Evolutionary conservation across 163 green algal genomes (phyloP).

Genomic region (Chlamydomonas reinhardtii): DNA sequence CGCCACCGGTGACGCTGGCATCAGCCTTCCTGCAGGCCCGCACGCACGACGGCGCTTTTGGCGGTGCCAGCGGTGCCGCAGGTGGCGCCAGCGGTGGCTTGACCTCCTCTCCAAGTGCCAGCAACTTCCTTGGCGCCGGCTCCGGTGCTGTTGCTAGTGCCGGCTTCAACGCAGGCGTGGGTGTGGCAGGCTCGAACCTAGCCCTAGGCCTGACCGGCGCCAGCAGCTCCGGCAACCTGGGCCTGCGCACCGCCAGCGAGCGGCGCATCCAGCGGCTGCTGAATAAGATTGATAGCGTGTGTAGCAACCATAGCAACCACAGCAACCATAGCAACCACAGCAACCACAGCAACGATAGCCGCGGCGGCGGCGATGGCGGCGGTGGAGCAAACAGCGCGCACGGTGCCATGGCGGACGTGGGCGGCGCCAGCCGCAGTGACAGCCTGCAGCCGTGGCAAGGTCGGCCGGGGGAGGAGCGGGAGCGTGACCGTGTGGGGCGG

Average conservation of each 20-base stretch:
- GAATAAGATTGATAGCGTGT: constrained; percentile 36
- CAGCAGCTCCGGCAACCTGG: too few species aligned
- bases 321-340: neutral
- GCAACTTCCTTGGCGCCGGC: neutral
- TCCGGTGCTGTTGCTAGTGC: neutral
- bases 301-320: neutral
- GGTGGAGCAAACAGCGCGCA: neutral
- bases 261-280: constrained; percentile 40
- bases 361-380: neutral
- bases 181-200: too few species aligned
- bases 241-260: constrained; percentile 6
- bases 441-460: neutral
- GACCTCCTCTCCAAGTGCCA: neutral
- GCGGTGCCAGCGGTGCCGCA: too few species aligned
- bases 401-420: too few species aligned
- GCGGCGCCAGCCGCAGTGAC: neutral
- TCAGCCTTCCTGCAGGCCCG: too few species aligned
- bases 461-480: too few species aligned
- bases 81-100: too few species aligned
- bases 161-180: too few species aligned
- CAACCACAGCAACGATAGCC: neutral
- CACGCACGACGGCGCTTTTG: neutral
- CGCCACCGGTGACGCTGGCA: too few species aligned
- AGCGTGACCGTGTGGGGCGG: neutral
- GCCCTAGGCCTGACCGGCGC: neutral